Percentiles rank a stretch among this genome's conserved stretches.
phyloP scores from a whole-genome alignment of 148 eudicot species.

The Rhododendron williamsianum region DNA sequence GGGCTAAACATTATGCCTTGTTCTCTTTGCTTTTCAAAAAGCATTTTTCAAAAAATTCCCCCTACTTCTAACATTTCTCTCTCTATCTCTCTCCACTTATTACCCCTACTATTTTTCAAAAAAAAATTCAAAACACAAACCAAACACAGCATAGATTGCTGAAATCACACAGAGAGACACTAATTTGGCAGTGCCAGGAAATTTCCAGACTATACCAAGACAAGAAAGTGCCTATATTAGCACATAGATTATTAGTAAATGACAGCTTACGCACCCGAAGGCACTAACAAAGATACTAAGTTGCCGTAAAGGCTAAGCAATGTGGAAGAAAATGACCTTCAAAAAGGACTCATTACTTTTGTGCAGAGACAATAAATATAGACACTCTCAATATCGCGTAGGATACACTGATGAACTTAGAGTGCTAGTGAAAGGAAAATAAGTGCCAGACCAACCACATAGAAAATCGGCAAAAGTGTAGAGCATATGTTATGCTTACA shows the following conservation, averaged over 20 bases:
- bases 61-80: too few species aligned
- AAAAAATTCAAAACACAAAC: too few species aligned
- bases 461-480: background rate
- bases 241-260: background rate
- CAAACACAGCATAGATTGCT: too few species aligned
- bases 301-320: background rate
- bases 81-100: too few species aligned
- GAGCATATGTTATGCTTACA: slow-evolving; percentile 5
- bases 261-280: background rate
- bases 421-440: background rate
- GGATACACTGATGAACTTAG: background rate
- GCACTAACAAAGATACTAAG: background rate
- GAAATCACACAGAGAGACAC: background rate
- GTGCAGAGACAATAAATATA: background rate
- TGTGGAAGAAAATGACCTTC: background rate
- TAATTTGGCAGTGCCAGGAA: background rate
- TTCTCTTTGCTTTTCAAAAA: too few species aligned
- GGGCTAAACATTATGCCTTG: slow-evolving; percentile 1
- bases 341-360: background rate
- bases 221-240: background rate
- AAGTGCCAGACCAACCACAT: background rate
- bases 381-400: background rate
- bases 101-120: too few species aligned
- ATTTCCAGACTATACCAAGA: background rate
- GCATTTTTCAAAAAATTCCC: too few species aligned